phyloP scores from a whole-genome alignment of 805 yeast genomes.

The Lachancea mirantina region DNA sequence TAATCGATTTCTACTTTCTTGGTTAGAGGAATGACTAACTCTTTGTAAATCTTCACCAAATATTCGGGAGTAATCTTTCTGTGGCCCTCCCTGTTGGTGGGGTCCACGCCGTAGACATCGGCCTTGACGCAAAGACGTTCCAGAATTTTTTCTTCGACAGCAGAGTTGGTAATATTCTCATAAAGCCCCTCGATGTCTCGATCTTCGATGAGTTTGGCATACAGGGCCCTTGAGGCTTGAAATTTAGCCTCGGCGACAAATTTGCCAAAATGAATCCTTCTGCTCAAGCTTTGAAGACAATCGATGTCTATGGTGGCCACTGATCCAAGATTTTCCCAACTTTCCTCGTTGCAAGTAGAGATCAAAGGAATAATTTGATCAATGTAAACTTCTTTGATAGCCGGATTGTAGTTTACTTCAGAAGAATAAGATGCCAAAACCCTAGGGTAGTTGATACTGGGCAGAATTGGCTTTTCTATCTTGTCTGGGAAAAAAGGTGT shows the following conservation, averaged over 20 bases:
- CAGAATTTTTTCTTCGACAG: slow-evolving; percentile 79
- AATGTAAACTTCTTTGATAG: slow-evolving; percentile 63
- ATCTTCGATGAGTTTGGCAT: slow-evolving; percentile 55
- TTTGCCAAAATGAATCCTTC: slow-evolving; percentile 94
- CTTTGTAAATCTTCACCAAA: slow-evolving; percentile 76
- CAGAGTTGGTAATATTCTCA: slow-evolving; percentile 74
- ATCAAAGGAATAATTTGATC: slow-evolving; percentile 68
- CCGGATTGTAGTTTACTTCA: slow-evolving; percentile 67
- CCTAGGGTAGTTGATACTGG: slow-evolving; percentile 70
- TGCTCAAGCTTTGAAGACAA: slow-evolving; percentile 75
- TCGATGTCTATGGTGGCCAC: slow-evolving; percentile 81
- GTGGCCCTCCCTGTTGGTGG: slow-evolving; percentile 65
- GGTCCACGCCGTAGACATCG: slow-evolving; percentile 81
- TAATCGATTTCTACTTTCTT: slow-evolving; percentile 94
- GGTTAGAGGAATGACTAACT: slow-evolving; percentile 86
- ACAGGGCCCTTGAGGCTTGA: slow-evolving; percentile 55
- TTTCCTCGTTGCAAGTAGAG: slow-evolving; percentile 61
- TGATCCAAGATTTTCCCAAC: slow-evolving; percentile 80
- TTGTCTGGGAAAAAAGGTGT: slow-evolving; percentile 75
- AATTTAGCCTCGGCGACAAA: slow-evolving; percentile 97
- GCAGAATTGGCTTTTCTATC: slow-evolving; percentile 62
- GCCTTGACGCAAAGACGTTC: slow-evolving; percentile 76
- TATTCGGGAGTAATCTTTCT: slow-evolving; percentile 76
- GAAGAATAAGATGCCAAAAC: slow-evolving; percentile 67
- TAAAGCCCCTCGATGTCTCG: slow-evolving; percentile 68